These are phyloP conservation scores for Solanum hybrid DNA, from an alignment of 305 asterid genomes.

Conservation along the genomic window DNA sequence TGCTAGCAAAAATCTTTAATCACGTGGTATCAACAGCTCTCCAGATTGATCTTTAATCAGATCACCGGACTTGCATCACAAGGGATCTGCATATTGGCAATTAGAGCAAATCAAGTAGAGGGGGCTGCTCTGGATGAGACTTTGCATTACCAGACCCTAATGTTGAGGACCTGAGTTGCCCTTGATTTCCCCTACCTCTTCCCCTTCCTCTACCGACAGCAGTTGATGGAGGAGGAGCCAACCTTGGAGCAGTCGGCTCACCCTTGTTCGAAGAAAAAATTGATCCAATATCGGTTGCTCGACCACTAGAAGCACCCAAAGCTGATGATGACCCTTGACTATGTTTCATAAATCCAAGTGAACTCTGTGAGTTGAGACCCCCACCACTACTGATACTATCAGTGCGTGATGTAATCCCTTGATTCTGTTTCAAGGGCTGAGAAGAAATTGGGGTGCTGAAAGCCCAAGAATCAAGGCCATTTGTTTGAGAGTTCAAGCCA, in stretches of 20 bases:
- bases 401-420: constrained; percentile 33
- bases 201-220: constrained; percentile 86
- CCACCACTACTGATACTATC: constrained; percentile 22
- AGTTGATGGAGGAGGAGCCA: constrained; percentile 89
- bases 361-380: constrained; percentile 32
- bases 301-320: constrained; percentile 27
- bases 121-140: constrained; percentile 50
- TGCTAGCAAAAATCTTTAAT: not conserved
- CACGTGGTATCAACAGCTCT: constrained; percentile 3
- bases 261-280: constrained; percentile 66
- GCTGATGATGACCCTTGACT: constrained; percentile 33
- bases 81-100: constrained; percentile 1
- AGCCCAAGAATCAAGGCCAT: constrained; percentile 44
- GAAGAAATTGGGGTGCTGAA: constrained; percentile 25
- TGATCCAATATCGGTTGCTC: constrained; percentile 59
- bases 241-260: constrained; percentile 64
- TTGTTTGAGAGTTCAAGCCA: constrained; percentile 40
- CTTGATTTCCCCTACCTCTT: constrained; percentile 75
- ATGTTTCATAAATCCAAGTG: constrained; percentile 61
- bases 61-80: not conserved
- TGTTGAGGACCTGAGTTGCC: constrained; percentile 27
- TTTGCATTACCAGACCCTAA: constrained; percentile 27
- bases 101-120: constrained; percentile 77
- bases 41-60: not conserved
- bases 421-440: constrained; percentile 39